Evolutionary conservation across 257 asterid genomes (phyloP).

Genomic region (Solanum gandarillasii): DNA sequence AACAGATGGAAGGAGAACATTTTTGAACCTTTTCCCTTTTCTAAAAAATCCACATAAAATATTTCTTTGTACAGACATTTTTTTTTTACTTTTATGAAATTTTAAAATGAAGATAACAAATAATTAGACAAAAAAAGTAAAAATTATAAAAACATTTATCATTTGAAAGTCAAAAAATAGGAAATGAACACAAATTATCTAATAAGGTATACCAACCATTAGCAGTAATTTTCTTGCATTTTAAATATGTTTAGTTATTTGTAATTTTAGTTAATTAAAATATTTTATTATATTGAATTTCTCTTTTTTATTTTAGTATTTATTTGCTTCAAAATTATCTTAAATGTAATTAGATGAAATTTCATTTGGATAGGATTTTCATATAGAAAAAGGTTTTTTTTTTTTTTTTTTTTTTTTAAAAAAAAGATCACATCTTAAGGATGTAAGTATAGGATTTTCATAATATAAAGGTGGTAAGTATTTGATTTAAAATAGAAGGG

Average conservation of each 20-base stretch:
- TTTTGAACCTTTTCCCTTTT: too few species aligned
- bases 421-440: too few species aligned
- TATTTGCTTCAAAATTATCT: not conserved
- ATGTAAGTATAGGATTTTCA: too few species aligned
- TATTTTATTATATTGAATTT: too few species aligned
- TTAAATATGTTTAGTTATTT: not conserved
- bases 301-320: too few species aligned
- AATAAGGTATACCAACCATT: not conserved
- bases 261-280: too few species aligned
- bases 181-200: not conserved
- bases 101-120: not conserved
- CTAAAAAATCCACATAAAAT: not conserved
- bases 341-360: not conserved
- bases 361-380: not conserved
- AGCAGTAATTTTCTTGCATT: not conserved
- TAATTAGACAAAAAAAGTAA: too few species aligned
- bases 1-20: too few species aligned
- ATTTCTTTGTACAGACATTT: not conserved
- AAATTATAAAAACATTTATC: not conserved
- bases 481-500: not conserved
- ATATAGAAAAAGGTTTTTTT: too few species aligned
- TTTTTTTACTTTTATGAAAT: not conserved
- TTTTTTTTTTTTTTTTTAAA: too few species aligned
- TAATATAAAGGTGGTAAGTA: too few species aligned
- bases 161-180: not conserved